Evolutionary conservation across 2,329 filamentous ascomycete species (phyloP), one percentile per base, ranked within the genome.

Genomic region (Metarhizium humberi): DNA sequence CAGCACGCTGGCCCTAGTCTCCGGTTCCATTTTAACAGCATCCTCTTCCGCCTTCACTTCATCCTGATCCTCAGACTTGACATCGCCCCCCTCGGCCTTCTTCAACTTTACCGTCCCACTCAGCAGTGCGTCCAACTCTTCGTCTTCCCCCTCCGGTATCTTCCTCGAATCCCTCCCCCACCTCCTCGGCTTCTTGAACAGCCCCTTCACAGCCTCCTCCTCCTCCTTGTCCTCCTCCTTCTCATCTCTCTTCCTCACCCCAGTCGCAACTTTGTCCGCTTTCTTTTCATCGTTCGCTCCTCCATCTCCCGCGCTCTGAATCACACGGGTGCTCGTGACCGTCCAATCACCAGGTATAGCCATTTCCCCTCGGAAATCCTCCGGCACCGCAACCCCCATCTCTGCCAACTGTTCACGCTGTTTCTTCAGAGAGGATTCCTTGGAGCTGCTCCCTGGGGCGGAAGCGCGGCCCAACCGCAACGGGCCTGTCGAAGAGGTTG

Each of bases 291-390:
- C 25, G 25, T 25, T 29, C 68, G 14, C 77, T 74, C 72, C 77
- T 73, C 18, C 62, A 61, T 36, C 62, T 11, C 38, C 48, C 20
- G 30, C 68, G 13, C 76, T 74, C 14, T 77, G 71, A 25, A 85
- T 71, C 4, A 83, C 77, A 48, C 82, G 78, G 45, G 89, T 81
- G 6, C 80, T 83, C 56, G 81, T 85, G 11, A 86, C 81, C 0
- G 90, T 84, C 92, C 92, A 99, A 53, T 95, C 88, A 36, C 94
- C 90, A 4, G 87, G 85, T 75, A 96, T 84, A 5, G 92, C 91
- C 82, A 96, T 84, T 57, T 94, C 89, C 2, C 80, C 78, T 57
- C 90, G 78, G 55, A 90, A 84, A 60, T 88, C 85, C 48, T 89
- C 85, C 0, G 94, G 94, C 54, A 97, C 81, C 50, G 84, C 82